Evolutionary conservation across 352 stramenopile genomes (phyloP).

Genomic region (Globisporangium rhizosaccharum): DNA sequence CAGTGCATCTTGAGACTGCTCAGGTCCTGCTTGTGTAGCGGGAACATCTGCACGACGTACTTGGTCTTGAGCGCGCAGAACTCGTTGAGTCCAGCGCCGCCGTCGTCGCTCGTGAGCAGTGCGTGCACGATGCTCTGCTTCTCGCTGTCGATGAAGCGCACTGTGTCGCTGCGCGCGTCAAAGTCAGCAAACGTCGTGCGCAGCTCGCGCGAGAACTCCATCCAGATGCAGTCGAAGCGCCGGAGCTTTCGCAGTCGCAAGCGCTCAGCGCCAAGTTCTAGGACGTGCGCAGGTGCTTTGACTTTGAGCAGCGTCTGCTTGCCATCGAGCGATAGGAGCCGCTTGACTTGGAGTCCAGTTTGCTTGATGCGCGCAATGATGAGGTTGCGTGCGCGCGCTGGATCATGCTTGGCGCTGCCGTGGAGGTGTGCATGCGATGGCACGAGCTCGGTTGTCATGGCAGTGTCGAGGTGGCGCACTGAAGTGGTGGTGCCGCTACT

Average conservation of each 20-base stretch:
- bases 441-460: background rate
- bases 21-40: slow-evolving; percentile 84
- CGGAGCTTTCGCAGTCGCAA: slow-evolving; percentile 61
- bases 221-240: slow-evolving; percentile 69
- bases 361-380: slow-evolving; percentile 53
- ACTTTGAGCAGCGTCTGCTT: slow-evolving; percentile 79
- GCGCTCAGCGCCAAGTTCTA: slow-evolving; percentile 66
- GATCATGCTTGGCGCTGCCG: slow-evolving; percentile 4
- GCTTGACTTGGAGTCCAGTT: slow-evolving; percentile 68
- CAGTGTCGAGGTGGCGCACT: background rate
- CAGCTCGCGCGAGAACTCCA: slow-evolving; percentile 69
- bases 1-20: slow-evolving; percentile 50
- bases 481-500: background rate
- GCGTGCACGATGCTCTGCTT: slow-evolving; percentile 78
- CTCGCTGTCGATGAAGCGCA: slow-evolving; percentile 75
- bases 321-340: slow-evolving; percentile 64
- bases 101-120: slow-evolving; percentile 29
- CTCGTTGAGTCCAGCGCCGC: slow-evolving; percentile 68
- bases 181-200: slow-evolving; percentile 67
- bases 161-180: slow-evolving; percentile 24
- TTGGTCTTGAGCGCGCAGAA: slow-evolving; percentile 51
- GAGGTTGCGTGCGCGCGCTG: slow-evolving; percentile 20
- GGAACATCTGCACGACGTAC: slow-evolving; percentile 82
- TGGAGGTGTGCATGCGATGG: slow-evolving; percentile 6
- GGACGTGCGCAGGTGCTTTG: slow-evolving; percentile 49